phyloP scores from a whole-genome alignment of 805 yeast species.

The Komagataella phaffii region DNA sequence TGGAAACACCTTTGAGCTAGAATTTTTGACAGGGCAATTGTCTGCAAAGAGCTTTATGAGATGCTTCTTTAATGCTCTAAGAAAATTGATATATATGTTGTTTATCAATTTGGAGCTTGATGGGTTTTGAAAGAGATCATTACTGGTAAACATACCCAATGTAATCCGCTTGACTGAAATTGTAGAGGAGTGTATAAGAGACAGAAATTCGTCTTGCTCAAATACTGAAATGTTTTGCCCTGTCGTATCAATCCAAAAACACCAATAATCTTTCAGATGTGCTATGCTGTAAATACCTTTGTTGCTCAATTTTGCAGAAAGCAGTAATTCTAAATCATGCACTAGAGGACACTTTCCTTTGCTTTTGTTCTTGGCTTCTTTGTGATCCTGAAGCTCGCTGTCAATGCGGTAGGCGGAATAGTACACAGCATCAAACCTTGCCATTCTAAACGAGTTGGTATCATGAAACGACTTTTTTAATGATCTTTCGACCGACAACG shows the following conservation, averaged over 20 bases:
- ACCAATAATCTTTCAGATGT: conserved; percentile 1
- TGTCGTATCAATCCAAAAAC: background rate
- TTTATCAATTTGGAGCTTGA: background rate
- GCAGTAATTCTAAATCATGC: background rate
- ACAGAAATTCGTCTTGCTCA: background rate
- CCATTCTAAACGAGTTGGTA: conserved; percentile 18
- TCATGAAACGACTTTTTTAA: conserved; percentile 9
- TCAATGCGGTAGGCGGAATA: conserved; percentile 17
- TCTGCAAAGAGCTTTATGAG: background rate
- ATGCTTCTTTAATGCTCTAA: background rate
- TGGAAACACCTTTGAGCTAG: background rate
- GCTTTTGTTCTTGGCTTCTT: background rate
- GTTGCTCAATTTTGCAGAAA: background rate
- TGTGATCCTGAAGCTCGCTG: conserved; percentile 3
- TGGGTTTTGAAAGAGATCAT: background rate
- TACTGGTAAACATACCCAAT: background rate
- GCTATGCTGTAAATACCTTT: background rate
- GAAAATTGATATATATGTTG: background rate
- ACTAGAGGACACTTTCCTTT: background rate
- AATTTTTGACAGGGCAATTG: background rate
- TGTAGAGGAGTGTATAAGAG: background rate
- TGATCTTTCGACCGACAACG: background rate
- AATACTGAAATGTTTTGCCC: background rate
- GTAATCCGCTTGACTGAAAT: background rate
- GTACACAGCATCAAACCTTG: conserved; percentile 13